Evolutionary conservation across 2,329 filamentous ascomycete genomes (phyloP), one percentile per base, ranked within the genome.

Genomic region (Thielaviopsis euricoi): DNA sequence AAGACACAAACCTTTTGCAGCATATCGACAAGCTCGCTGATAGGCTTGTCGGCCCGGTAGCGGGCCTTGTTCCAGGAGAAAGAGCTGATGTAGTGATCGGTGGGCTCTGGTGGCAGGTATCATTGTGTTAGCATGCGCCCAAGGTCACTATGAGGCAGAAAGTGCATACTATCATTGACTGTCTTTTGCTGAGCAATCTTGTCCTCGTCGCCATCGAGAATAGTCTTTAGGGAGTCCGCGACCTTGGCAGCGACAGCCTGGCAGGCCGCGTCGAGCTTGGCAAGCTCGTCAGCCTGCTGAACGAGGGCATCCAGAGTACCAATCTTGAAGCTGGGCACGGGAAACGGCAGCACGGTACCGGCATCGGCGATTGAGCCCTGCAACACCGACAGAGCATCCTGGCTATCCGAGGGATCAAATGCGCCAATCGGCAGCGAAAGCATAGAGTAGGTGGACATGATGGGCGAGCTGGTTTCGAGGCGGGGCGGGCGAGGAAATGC

Each of bases 51-150:
- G 62, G 87, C 85, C 66, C 93, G 84, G 71, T 97, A 98, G 69
- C 95, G 93, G 72, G 95, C 88, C 72, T 93, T 96, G 74, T 97
- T 97, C 93, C 93, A 98, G 63, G 82, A 80, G 71, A 97, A 98
- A 58, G 80, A 84, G 67, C 84, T 82, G 52, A 98, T 75, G 69
- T 97, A 98, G 69, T 91, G 86, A 65, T 96, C 91, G 61, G 91
- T 89, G n/a, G 93, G 90, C 71, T 95, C 91, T 97, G 48, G 37
- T 25, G 23, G 15, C 54, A n/a, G n/a, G n/a, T n/a, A 56, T 48
- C 22, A 29, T 13, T 51, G 33, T 29, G 54, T 57, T 61, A 56
- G 56, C 19, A 51, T 48, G 52, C 29, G 21, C 51, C n/a, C 21
- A 23, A 49, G 51, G 61, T 58, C 33, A 52, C 29, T 21, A 46